Percentiles rank a stretch among this genome's conserved stretches.
These are phyloP conservation scores for Sonneratia caseolaris DNA, from an alignment of 345 rosid genomes.

Conservation along the genomic window DNA sequence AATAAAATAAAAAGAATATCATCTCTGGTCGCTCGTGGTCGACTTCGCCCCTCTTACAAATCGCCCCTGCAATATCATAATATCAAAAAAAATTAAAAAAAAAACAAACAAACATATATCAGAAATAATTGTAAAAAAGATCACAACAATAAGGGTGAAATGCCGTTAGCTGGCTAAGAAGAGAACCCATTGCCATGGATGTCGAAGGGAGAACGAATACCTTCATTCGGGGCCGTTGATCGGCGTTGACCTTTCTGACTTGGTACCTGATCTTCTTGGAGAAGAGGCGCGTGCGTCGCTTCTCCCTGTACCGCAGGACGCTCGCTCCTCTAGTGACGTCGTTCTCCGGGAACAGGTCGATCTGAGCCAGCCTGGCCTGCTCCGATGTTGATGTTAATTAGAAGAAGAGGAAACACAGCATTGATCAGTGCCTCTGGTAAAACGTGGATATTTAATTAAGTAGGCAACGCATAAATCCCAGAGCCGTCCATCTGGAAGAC, in stretches of 20 bases:
- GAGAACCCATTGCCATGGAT: background rate
- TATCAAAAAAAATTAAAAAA: too few species aligned
- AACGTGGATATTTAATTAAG: background rate
- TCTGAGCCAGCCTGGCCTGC: conserved; percentile 64
- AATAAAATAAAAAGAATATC: background rate
- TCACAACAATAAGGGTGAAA: background rate
- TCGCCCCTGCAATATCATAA: background rate
- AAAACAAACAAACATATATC: too few species aligned
- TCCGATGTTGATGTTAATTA: background rate
- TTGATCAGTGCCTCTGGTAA: too few species aligned
- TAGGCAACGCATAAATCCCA: background rate
- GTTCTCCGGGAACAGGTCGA: conserved; percentile 48
- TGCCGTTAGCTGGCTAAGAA: background rate
- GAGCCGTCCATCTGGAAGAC: background rate
- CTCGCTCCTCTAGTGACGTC: conserved; percentile 67
- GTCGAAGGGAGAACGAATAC: conserved; percentile 13
- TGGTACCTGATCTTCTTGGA: conserved; percentile 77
- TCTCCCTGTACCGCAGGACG: conserved; percentile 69
- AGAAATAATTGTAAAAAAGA: too few species aligned
- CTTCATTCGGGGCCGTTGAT: conserved; percentile 88
- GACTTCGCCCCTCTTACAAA: conserved; percentile 6
- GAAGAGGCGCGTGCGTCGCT: conserved; percentile 62
- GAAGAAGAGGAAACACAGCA: too few species aligned
- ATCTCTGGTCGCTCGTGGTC: background rate
- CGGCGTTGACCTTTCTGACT: conserved; percentile 73